A percentile compares a stretch with the other conserved stretches of the same genome.
These are phyloP conservation scores for Penicillium glabrum DNA, from an alignment of 2,329 filamentous ascomycete species.

Conservation along the genomic window DNA sequence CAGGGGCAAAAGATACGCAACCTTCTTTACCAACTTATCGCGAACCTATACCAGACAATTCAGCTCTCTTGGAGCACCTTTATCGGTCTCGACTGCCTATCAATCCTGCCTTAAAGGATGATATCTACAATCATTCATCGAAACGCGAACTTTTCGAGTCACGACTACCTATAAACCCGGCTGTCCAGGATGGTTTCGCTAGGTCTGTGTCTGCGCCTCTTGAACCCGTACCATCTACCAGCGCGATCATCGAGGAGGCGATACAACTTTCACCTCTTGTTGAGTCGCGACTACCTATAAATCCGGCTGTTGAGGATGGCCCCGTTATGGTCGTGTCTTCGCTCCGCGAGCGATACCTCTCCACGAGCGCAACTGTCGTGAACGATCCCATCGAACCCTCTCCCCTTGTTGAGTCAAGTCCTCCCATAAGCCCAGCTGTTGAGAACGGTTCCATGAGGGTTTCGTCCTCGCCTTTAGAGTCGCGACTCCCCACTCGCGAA, in stretches of 20 bases:
- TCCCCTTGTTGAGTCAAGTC: slow-evolving; percentile 12
- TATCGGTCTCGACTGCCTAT: neutral
- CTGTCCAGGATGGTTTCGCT: neutral
- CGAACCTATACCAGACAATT: neutral
- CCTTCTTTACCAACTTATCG: neutral
- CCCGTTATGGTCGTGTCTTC: neutral
- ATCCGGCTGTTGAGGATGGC: slow-evolving; percentile 2
- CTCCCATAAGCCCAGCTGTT: slow-evolving; percentile 9
- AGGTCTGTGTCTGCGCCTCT: neutral
- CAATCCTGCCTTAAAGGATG: neutral
- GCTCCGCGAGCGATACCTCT: neutral
- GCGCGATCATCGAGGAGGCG: neutral
- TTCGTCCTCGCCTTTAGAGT: neutral
- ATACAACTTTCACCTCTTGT: neutral
- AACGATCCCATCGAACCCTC: neutral
- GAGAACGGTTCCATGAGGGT: neutral
- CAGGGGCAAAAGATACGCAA: neutral
- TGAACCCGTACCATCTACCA: neutral
- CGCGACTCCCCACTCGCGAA: neutral
- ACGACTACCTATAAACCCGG: neutral
- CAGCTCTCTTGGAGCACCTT: neutral
- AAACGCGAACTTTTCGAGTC: neutral
- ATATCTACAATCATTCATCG: neutral
- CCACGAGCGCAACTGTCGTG: neutral
- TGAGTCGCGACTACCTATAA: slow-evolving; percentile 14